Conservation (phyloP, 2,329 filamentous ascomycete genomes). For the Colletotrichum sp. region DNA sequence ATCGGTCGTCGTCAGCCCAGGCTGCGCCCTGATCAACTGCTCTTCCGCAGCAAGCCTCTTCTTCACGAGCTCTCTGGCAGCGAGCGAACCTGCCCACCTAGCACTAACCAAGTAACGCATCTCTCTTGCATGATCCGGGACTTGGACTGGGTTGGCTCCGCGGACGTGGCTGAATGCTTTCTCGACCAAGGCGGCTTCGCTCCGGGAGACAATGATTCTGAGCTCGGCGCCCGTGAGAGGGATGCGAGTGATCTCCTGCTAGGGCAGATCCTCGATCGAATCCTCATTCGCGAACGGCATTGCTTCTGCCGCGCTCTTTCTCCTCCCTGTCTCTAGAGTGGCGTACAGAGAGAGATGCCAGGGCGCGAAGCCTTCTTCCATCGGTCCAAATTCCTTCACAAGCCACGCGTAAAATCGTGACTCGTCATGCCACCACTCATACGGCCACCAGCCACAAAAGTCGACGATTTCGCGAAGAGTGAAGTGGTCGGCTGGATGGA, state of each 20-base stretch:
- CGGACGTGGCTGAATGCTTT: too few species aligned
- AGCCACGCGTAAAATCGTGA: background rate
- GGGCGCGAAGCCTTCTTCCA: background rate
- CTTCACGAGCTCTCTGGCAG: too few species aligned
- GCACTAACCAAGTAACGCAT: too few species aligned
- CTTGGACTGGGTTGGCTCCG: too few species aligned
- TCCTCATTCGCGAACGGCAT: background rate
- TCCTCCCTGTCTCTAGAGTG: accelerated
- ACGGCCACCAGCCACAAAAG: background rate
- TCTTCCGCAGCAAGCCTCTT: accelerated
- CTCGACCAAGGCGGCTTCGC: too few species aligned
- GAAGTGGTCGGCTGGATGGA: background rate
- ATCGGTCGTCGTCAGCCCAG: accelerated
- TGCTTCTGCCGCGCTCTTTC: accelerated
- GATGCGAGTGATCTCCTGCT: too few species aligned
- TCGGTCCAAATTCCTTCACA: background rate
- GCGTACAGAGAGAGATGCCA: background rate
- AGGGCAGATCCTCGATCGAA: background rate
- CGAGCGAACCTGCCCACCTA: too few species aligned
- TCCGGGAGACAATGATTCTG: accelerated
- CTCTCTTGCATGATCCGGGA: too few species aligned
- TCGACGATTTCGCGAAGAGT: background rate
- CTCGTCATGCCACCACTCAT: background rate
- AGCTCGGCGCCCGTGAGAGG: accelerated
- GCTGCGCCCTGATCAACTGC: too few species aligned